Base-by-base conservation (phyloP, 257 asterid species). In the Salvia splendens region DNA sequence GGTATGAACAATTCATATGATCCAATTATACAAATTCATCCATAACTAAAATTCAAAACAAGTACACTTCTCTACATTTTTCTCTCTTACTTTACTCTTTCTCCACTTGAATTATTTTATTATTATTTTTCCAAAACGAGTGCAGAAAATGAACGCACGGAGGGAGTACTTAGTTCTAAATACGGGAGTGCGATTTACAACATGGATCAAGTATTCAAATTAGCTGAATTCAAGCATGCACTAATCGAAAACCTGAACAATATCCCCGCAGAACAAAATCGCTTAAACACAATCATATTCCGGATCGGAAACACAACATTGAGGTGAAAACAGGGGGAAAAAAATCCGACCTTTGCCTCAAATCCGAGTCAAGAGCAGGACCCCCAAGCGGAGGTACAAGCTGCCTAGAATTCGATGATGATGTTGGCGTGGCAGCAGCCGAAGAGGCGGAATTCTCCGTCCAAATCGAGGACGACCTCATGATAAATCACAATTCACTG, bases 381-480 rank as follows among this genome's bases (percentile, higher is more conserved):
- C 68, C 76, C 73, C 12, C 59, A 41, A 81, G 75, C 1, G 70
- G 74, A 54, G 68, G 78, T 61, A 70, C 79, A 56, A 70, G 72
- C 71, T 62, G 88, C 69, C 20, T 81, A 47, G 68, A 76, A 64
- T 65, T 55, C 40, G 82, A 78, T 46, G 86, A 73, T 5, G 78
- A 73, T 11, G 78, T 70, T 38, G 57, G 50, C 63, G 66, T 69
- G 58, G 81, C 71, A 9, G 72, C 68, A 41, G 68, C 68, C n/a
- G 75, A 55, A 14, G 87, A 58, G 51, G 78, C 55, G 35, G 84
- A 81, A 82, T 87, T 81, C 49, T 87, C 96, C 82, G 84, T 72
- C 87, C 79, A 77, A 51, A 54, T 46, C 61, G 86, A 72, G 46
- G 87, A 77, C 74, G 89, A 82, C 84, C 89, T 87, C 96, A 89